Conservation (phyloP, 2,329 filamentous ascomycete species). For the Pseudocercospora cruenta region DNA sequence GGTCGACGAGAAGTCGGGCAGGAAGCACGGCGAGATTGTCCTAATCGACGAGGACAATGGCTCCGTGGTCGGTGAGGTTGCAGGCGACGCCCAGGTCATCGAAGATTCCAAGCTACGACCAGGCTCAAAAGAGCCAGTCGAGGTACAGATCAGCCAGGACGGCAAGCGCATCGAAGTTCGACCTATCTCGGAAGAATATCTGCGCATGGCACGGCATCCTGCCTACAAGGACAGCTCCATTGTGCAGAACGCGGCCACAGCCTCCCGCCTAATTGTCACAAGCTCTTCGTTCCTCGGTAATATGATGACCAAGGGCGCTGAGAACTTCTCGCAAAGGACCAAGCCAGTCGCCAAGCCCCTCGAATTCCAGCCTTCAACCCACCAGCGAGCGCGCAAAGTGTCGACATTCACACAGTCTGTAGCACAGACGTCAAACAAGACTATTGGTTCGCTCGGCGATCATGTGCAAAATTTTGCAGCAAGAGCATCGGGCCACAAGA, state of each 20-base stretch:
- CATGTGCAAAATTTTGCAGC: conserved; percentile 91
- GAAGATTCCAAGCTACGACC: conserved; percentile 75
- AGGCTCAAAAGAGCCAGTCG: conserved; percentile 90
- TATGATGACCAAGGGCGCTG: conserved; percentile 74
- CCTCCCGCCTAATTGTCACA: conserved; percentile 89
- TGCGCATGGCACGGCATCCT: conserved; percentile 79
- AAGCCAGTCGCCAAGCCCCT: conserved; percentile 79
- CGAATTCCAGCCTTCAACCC: conserved; percentile 83
- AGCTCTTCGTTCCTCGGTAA: conserved; percentile 79
- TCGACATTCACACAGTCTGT: conserved; percentile 82
- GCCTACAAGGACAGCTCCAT: conserved; percentile 87
- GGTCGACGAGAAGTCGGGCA: conserved; percentile 49
- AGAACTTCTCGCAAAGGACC: conserved; percentile 77
- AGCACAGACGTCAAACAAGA: conserved; percentile 79
- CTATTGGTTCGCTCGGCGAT: conserved; percentile 79
- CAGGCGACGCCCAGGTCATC: conserved; percentile 77
- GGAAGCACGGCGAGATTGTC: conserved; percentile 73
- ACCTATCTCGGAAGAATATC: conserved; percentile 70
- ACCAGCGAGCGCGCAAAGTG: conserved; percentile 83
- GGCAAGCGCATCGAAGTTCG: conserved; percentile 70
- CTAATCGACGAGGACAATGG: conserved; percentile 95
- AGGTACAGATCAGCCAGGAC: conserved; percentile 73
- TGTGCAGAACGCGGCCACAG: conserved; percentile 83
- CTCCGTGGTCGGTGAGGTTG: conserved; percentile 88
- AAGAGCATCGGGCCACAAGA: conserved; percentile 66